Evolutionary conservation across 164 flowering plant species (phyloP).

Genomic region (Annona cherimola): DNA sequence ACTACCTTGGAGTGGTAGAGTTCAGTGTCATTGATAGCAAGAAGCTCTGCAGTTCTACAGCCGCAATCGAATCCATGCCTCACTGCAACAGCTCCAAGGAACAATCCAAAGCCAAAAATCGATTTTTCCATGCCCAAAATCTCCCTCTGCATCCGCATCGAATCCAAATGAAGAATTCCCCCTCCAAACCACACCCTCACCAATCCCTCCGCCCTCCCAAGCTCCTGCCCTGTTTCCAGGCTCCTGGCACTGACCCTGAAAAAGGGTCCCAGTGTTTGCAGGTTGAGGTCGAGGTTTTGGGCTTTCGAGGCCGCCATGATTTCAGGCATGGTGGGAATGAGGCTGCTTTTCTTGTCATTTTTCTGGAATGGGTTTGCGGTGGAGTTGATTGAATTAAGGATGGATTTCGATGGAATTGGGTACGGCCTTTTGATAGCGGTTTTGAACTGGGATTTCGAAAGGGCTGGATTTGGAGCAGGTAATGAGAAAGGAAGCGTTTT

Average conservation of each 20-base stretch:
- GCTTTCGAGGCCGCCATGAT: conserved; percentile 52
- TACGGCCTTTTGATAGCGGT: conserved; percentile 4
- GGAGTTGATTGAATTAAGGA: not conserved
- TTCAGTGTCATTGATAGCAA: conserved; percentile 83
- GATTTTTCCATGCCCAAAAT: conserved; percentile 73
- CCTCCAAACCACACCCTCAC: conserved; percentile 68
- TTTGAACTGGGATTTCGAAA: not conserved
- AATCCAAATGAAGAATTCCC: conserved; percentile 76
- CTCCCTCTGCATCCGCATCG: conserved; percentile 60
- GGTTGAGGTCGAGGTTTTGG: conserved; percentile 59
- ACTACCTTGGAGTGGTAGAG: conserved; percentile 82
- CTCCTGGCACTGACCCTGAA: conserved; percentile 74
- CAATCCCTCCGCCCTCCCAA: conserved; percentile 85
- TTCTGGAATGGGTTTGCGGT: not conserved
- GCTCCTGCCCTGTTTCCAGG: conserved; percentile 49
- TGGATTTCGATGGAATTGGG: conserved; percentile 8
- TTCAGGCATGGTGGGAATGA: conserved; percentile 68
- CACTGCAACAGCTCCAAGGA: conserved; percentile 82
- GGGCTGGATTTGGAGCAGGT: conserved; percentile 1
- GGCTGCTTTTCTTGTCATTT: not conserved
- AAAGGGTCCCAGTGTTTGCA: conserved; percentile 74
- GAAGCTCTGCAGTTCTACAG: conserved; percentile 69
- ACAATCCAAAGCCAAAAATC: conserved; percentile 81
- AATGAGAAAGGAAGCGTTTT: conserved; percentile 1
- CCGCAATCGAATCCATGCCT: conserved; percentile 76